These are phyloP conservation scores for Metarhizium robertsii DNA, from an alignment of 2,329 filamentous ascomycete species.

Conservation along the genomic window DNA sequence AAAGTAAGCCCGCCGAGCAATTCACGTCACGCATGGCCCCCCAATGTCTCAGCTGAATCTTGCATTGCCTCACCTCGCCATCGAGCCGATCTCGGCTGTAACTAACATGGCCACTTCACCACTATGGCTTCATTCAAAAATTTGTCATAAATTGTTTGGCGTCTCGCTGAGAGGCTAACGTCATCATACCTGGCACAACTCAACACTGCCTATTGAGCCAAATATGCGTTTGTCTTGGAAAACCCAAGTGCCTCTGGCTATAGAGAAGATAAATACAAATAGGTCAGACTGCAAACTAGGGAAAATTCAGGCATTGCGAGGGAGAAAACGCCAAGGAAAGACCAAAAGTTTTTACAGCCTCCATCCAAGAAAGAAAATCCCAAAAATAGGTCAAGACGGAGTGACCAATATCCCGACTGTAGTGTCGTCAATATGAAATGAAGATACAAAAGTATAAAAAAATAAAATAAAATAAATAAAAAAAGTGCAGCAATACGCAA, in stretches of 20 bases:
- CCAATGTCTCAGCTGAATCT: neutral
- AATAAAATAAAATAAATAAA: neutral
- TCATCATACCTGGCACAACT: neutral
- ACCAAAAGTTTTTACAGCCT: neutral
- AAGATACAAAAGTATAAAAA: too few species aligned
- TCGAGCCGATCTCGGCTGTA: too few species aligned
- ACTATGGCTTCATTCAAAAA: neutral
- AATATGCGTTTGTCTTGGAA: neutral
- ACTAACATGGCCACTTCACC: neutral
- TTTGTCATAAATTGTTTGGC: neutral
- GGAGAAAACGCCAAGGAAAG: slow-evolving; percentile 3
- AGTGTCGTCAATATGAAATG: neutral
- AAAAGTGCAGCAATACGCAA: neutral
- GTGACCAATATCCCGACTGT: neutral
- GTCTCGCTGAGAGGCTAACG: neutral
- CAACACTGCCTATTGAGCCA: neutral
- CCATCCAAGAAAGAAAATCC: neutral
- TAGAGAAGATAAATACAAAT: neutral
- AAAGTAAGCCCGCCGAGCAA: too few species aligned
- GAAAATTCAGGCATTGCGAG: neutral
- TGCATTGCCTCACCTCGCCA: neutral
- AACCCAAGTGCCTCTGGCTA: neutral
- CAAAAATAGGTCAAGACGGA: neutral
- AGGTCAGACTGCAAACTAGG: neutral
- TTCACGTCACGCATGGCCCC: neutral